Conservation (phyloP, 2,329 filamentous ascomycete species). For the Ceratocystis harringtonii region DNA sequence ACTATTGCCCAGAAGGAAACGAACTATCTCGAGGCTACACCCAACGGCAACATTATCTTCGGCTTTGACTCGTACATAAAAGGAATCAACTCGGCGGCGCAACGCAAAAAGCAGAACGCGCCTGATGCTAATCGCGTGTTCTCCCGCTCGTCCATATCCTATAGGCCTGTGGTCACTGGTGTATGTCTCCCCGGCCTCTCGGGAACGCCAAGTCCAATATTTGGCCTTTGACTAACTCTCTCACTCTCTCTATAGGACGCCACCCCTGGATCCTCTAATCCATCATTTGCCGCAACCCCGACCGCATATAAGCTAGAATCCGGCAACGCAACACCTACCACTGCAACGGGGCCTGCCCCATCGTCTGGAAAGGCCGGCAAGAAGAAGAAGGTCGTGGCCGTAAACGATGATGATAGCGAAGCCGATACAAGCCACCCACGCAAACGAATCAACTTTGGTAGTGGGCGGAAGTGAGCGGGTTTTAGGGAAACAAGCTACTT, state of each 20-base stretch:
- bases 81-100: conserved; percentile 50
- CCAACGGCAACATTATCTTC: conserved; percentile 84
- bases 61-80: conserved; percentile 99
- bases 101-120: conserved; percentile 48
- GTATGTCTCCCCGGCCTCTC: conserved; percentile 21
- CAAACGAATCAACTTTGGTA: conserved; percentile 44
- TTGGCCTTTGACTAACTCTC: background rate
- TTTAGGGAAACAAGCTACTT: no score
- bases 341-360: conserved; percentile 36
- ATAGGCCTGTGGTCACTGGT: conserved; percentile 31
- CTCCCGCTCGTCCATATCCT: conserved; percentile 48
- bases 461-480: conserved; percentile 31
- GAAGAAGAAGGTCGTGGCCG: conserved; percentile 41
- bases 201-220: background rate
- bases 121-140: conserved; percentile 63
- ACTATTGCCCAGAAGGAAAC: conserved; percentile 71
- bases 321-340: conserved; percentile 29
- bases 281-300: conserved; percentile 39
- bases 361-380: conserved; percentile 34
- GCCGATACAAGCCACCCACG: conserved; percentile 39
- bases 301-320: conserved; percentile 32
- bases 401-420: conserved; percentile 41
- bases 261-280: conserved; percentile 31
- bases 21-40: conserved; percentile 79
- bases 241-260: conserved; percentile 25